Conservation (phyloP, 305 asterid genomes). For the Fraxinus sp. region DNA sequence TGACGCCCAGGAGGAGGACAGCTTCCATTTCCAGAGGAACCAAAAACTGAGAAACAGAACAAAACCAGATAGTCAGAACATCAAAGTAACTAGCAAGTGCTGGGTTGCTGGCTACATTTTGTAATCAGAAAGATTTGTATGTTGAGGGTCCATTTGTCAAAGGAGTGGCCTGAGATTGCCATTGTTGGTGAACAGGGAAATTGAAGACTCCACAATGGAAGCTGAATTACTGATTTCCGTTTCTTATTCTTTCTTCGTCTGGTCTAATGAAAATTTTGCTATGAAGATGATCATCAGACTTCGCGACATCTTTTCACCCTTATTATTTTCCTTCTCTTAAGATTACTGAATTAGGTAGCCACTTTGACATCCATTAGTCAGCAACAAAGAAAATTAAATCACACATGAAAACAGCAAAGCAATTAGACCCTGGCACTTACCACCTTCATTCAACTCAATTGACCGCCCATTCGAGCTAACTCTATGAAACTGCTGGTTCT, state of each 20-base stretch:
- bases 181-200: slow-evolving; percentile 1
- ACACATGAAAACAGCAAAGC: slow-evolving; percentile 2
- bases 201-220: slow-evolving; percentile 5
- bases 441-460: slow-evolving; percentile 68
- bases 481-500: slow-evolving; percentile 62
- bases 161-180: slow-evolving; percentile 5
- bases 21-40: slow-evolving; percentile 70
- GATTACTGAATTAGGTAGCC: slow-evolving; percentile 4
- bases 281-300: background rate
- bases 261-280: background rate
- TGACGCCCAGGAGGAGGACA: slow-evolving; percentile 82
- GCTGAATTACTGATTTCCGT: background rate
- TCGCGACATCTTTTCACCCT: background rate
- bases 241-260: slow-evolving; percentile 13
- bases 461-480: slow-evolving; percentile 55
- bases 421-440: slow-evolving; percentile 21
- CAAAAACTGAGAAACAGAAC: slow-evolving; percentile 53
- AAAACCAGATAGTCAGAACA: slow-evolving; percentile 12
- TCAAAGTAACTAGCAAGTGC: slow-evolving; percentile 10
- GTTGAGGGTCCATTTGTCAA: background rate
- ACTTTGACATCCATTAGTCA: slow-evolving; percentile 9
- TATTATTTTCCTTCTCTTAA: background rate
- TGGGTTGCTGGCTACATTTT: background rate
- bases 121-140: background rate
- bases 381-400: slow-evolving; percentile 4